phyloP scores from a whole-genome alignment of 306 rosid genomes.

The Vigna hirtella region DNA sequence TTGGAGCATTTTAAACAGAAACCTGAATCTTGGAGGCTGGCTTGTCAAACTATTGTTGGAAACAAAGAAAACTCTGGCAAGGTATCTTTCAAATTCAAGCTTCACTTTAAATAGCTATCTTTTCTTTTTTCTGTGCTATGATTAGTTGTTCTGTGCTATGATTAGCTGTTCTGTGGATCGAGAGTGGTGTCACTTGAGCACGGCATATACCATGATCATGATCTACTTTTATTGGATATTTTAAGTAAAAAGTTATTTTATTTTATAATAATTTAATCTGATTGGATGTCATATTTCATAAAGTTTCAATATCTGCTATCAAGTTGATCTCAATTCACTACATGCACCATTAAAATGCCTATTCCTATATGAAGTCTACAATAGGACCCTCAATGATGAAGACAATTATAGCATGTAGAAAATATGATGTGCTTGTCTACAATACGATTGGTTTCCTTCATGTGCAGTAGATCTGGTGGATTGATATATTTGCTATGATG shows the following conservation, averaged over 20 bases:
- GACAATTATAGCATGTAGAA: constrained; percentile 2
- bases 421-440: not conserved
- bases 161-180: not conserved
- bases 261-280: not conserved
- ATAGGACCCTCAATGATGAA: not conserved
- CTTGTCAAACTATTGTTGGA: constrained; percentile 98
- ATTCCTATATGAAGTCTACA: not conserved
- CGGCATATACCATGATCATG: constrained; percentile 20
- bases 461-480: not conserved
- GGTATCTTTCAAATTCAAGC: constrained; percentile 55
- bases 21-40: constrained; percentile 94
- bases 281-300: constrained; percentile 9
- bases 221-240: constrained; percentile 4
- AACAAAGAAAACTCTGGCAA: constrained; percentile 88
- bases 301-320: not conserved
- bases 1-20: constrained; percentile 58
- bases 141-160: not conserved
- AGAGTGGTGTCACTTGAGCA: not conserved
- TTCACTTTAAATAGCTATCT: constrained; percentile 15
- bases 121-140: not conserved
- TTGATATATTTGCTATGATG: constrained; percentile 32
- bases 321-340: constrained; percentile 1
- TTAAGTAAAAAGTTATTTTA: not conserved
- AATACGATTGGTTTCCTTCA: not conserved
- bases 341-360: not conserved